phyloP scores from a whole-genome alignment of 768 basidiomycete species.

The Rossbeevera mucosa region DNA sequence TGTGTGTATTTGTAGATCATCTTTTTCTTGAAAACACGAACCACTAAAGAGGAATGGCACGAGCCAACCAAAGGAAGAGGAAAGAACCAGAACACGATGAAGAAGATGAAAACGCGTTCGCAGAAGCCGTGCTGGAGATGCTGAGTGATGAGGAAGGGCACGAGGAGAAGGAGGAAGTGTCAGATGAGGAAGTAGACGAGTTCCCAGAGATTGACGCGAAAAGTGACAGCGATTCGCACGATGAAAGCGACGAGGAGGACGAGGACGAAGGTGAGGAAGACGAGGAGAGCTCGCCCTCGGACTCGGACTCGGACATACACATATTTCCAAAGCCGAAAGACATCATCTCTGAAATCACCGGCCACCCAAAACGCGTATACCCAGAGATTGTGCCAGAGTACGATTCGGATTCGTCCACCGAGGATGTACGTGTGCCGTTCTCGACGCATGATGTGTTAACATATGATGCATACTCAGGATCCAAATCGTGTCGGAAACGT shows the following conservation, averaged over 20 bases:
- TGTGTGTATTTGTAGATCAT: background rate
- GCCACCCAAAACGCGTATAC: slow-evolving; percentile 77
- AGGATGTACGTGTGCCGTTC: slow-evolving; percentile 59
- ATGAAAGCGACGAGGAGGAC: slow-evolving; percentile 33
- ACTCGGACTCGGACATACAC: slow-evolving; percentile 41
- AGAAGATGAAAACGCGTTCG: slow-evolving; percentile 28
- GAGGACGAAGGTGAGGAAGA: slow-evolving; percentile 32
- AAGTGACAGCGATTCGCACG: slow-evolving; percentile 38
- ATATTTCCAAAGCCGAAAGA: slow-evolving; percentile 61
- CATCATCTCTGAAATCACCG: slow-evolving; percentile 75
- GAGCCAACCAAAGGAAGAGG: slow-evolving; percentile 48
- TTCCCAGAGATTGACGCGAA: slow-evolving; percentile 65
- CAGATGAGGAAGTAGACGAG: slow-evolving; percentile 61
- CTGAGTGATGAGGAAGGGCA: slow-evolving; percentile 65
- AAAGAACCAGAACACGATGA: slow-evolving; percentile 48
- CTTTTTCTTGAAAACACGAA: slow-evolving; percentile 10
- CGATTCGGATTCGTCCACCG: slow-evolving; percentile 87
- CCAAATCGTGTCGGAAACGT: slow-evolving; percentile 95
- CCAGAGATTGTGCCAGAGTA: slow-evolving; percentile 89
- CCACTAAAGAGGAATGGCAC: slow-evolving; percentile 31
- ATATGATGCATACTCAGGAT: slow-evolving; percentile 44
- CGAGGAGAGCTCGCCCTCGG: slow-evolving; percentile 34
- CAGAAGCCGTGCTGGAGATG: slow-evolving; percentile 58
- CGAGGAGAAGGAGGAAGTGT: slow-evolving; percentile 35
- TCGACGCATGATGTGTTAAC: slow-evolving; percentile 1